Base-by-base conservation (phyloP, 2,329 filamentous ascomycete species). In the Beauveria sp. region DNA sequence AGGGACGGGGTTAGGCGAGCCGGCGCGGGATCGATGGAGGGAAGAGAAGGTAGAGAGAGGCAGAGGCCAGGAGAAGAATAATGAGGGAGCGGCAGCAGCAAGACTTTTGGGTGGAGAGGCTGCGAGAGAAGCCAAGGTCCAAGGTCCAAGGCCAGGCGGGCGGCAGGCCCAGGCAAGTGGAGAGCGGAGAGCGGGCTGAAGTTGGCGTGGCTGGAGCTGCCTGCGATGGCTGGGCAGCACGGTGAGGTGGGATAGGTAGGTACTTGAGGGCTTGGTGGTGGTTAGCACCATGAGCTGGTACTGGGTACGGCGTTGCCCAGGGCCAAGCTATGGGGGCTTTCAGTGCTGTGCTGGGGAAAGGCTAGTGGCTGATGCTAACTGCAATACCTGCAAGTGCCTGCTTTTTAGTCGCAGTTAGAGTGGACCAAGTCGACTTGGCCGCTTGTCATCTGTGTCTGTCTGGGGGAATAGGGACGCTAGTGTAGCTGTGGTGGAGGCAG, bases 381-480 rank as follows among this genome's bases (percentile, higher is more conserved):
- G 34, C 34, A 38, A 38, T 14, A 38, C 56, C 38, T 60, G 34
- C 22, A 43, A 51, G 46, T 31, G 48, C 56, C 20, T 48, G 34
- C 40, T 24, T 58, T 45, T 9, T 28, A 24, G 54, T 48, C 14
- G 54, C 54, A 46, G 24, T 16, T 12, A 28, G 40, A 53, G 46
- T 53, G 46, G 46, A 50, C 28, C n/a, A 38, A 60, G 57, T 60
- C 49, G 56, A 51, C 46, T 55, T 14, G n/a, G 10, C 48, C 46
- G 24, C 56, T 51, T 38, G 34, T 38, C 34, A 38, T 38, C 34
- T 38, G 12, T 38, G 45, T 45, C 49, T 31, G 57, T 60, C 57
- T 60, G 57, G 57, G 57, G 57, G 49, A 53, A 52, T 20, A 38
- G 10, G 40, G 40, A 38, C 49, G 57, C 57, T 60, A 60, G 24